Evolutionary conservation across 2,329 filamentous ascomycete genomes (phyloP).

Genomic region (Ilyonectria mors-panacis): DNA sequence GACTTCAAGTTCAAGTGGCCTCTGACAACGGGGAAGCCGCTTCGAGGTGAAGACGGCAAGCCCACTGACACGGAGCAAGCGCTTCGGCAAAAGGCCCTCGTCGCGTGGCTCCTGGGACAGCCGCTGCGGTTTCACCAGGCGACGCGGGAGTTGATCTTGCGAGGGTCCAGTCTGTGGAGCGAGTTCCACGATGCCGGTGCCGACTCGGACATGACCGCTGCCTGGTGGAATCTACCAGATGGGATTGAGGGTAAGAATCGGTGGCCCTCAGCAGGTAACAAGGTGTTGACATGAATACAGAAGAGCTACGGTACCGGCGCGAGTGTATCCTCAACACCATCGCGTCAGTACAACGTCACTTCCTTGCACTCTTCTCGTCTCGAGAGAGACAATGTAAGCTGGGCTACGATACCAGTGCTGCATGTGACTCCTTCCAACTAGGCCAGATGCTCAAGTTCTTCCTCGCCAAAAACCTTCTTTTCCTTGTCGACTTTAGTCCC

Average conservation of each 20-base stretch:
- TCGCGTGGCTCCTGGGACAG: conserved; percentile 76
- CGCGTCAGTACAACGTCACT: conserved; percentile 78
- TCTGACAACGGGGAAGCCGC: conserved; percentile 57
- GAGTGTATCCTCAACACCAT: conserved; percentile 78
- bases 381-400: conserved; percentile 78
- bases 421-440: conserved; percentile 84
- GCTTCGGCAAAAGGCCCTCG: conserved; percentile 78
- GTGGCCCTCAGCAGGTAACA: not conserved
- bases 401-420: conserved; percentile 79
- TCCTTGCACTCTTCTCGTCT: conserved; percentile 77
- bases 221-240: conserved; percentile 82
- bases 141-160: conserved; percentile 76
- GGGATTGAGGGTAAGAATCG: conserved; percentile 72
- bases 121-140: conserved; percentile 71
- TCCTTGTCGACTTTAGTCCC: conserved; percentile 70
- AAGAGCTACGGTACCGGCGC: conserved; percentile 77
- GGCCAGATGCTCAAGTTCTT: conserved; percentile 85
- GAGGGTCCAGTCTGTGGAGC: conserved; percentile 74
- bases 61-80: conserved; percentile 71
- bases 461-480: conserved; percentile 71
- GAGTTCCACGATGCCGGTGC: conserved; percentile 54
- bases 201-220: conserved; percentile 55
- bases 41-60: conserved; percentile 55
- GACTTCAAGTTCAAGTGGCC: conserved; percentile 70
- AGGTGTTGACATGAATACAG: conserved; percentile 53